A percentile compares a stretch with the other conserved stretches of the same genome.
These are phyloP conservation scores for Emydomyces testavorans DNA, from an alignment of 2,329 filamentous ascomycete species.

Conservation along the genomic window DNA sequence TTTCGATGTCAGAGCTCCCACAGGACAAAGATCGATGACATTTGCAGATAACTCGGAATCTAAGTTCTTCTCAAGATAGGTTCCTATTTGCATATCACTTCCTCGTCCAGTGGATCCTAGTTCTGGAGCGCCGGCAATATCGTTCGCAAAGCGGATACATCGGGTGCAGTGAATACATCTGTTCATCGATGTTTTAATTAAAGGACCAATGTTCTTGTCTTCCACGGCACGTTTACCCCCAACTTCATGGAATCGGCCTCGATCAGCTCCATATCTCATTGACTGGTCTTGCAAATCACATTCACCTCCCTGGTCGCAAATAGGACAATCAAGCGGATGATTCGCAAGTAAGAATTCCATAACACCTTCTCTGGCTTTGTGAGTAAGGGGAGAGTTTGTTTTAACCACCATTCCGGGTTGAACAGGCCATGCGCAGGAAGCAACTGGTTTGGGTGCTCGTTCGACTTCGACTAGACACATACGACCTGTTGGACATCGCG, in stretches of 20 bases:
- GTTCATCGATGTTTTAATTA: conserved; percentile 99
- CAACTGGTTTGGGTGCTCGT: conserved; percentile 88
- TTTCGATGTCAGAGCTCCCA: conserved; percentile 92
- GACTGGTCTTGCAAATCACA: conserved; percentile 99
- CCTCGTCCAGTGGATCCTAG: conserved; percentile 89
- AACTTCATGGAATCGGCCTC: conserved; percentile 92
- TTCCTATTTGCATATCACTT: conserved; percentile 96
- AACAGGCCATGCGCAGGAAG: conserved; percentile 97
- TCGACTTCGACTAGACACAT: conserved; percentile 99
- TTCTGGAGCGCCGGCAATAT: conserved; percentile 89
- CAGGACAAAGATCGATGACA: conserved; percentile 94
- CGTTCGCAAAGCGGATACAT: conserved; percentile 95
- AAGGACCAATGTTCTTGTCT: conserved; percentile 96
- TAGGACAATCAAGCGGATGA: conserved; percentile 88
- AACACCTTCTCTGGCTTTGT: conserved; percentile 96
- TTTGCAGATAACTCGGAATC: conserved; percentile 94
- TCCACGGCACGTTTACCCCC: conserved; percentile 94
- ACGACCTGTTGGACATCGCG: conserved; percentile 41
- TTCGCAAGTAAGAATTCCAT: conserved; percentile 98
- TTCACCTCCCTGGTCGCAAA: conserved; percentile 98
- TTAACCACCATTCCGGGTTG: conserved; percentile 98
- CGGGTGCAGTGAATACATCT: conserved; percentile 98
- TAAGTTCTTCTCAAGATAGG: conserved; percentile 87
- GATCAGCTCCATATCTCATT: conserved; percentile 93
- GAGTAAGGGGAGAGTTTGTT: conserved; percentile 88